Evolutionary conservation across 2,329 filamentous ascomycete genomes (phyloP).

Genomic region (Aureobasidium sp.): DNA sequence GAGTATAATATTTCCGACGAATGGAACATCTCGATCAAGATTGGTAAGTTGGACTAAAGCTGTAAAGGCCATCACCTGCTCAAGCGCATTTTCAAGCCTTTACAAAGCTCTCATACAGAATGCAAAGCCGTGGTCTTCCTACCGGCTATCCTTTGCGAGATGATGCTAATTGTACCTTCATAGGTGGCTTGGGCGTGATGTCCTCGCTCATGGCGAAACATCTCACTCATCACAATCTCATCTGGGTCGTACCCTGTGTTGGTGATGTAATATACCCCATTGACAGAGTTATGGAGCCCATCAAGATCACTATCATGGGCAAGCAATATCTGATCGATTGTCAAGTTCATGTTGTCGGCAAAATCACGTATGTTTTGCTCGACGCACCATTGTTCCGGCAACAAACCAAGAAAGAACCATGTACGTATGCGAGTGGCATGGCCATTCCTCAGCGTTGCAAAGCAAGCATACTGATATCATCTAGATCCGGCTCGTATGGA

Average conservation of each 20-base stretch:
- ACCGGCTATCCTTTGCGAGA: too few relatives aligned
- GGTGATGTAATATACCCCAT: slow-evolving; percentile 58
- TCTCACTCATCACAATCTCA: slow-evolving; percentile 56
- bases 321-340: slow-evolving; percentile 55
- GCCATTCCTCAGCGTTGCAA: too few relatives aligned
- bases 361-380: slow-evolving; percentile 62
- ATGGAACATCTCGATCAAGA: slow-evolving; percentile 65
- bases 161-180: too few relatives aligned
- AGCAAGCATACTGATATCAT: too few relatives aligned
- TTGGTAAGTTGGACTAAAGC: slow-evolving; percentile 25
- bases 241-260: slow-evolving; percentile 50
- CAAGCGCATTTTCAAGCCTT: too few relatives aligned
- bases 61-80: too few relatives aligned
- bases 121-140: too few relatives aligned
- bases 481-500: slow-evolving; percentile 58
- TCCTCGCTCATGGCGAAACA: slow-evolving; percentile 63
- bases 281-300: slow-evolving; percentile 53
- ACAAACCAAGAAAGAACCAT: slow-evolving; percentile 56
- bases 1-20: slow-evolving; percentile 67
- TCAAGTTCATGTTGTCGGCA: slow-evolving; percentile 56
- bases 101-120: too few relatives aligned
- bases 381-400: slow-evolving; percentile 61
- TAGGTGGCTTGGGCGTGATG: slow-evolving; percentile 62
- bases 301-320: slow-evolving; percentile 56
- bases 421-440: too few relatives aligned